These are phyloP conservation scores for Collybia sordida DNA, from an alignment of 768 basidiomycete species.

Conservation along the genomic window DNA sequence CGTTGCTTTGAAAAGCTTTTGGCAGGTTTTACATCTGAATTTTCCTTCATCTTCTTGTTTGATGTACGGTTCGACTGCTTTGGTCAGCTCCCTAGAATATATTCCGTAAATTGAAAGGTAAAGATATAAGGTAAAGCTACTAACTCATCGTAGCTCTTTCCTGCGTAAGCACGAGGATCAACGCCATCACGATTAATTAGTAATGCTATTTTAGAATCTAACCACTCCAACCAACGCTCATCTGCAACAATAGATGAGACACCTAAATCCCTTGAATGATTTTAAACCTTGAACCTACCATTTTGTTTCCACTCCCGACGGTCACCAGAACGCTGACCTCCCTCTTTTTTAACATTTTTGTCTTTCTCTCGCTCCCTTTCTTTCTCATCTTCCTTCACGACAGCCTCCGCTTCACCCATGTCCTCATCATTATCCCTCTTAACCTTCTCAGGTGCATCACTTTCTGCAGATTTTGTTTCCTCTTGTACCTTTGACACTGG, in stretches of 20 bases:
- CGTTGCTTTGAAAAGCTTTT: slow-evolving; percentile 96
- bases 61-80: slow-evolving; percentile 74
- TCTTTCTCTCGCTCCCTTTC: slow-evolving; percentile 34
- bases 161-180: slow-evolving; percentile 87
- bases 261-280: not conserved
- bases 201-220: slow-evolving; percentile 84
- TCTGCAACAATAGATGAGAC: slow-evolving; percentile 43
- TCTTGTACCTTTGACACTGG: slow-evolving; percentile 60
- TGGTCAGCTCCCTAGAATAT: slow-evolving; percentile 70
- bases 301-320: slow-evolving; percentile 55
- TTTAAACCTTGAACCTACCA: slow-evolving; percentile 42
- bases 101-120: not conserved
- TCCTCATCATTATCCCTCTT: slow-evolving; percentile 43
- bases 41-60: slow-evolving; percentile 98
- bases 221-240: slow-evolving; percentile 85
- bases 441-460: slow-evolving; percentile 48
- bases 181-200: slow-evolving; percentile 77
- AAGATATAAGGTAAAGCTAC: slow-evolving; percentile 13
- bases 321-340: slow-evolving; percentile 16
- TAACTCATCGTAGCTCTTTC: slow-evolving; percentile 88
- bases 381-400: slow-evolving; percentile 39
- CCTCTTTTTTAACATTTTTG: slow-evolving; percentile 22
- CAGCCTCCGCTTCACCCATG: slow-evolving; percentile 27
- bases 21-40: slow-evolving; percentile 94
- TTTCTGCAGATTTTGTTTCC: slow-evolving; percentile 61